phyloP scores from a whole-genome alignment of 176 grass and related monocot genomes.

The maize (Zea mays) region DNA sequence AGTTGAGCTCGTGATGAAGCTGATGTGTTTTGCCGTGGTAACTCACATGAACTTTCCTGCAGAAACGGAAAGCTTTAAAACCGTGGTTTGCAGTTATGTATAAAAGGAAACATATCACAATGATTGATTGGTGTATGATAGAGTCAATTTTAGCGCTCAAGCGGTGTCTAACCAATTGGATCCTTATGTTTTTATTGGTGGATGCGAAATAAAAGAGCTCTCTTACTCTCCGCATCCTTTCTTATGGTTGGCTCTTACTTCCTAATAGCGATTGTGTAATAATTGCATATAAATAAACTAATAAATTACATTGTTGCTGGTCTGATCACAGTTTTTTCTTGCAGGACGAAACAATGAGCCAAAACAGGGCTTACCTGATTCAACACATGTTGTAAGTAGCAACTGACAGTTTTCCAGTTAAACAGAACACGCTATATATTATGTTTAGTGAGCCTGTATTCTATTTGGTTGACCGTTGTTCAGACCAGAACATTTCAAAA shows the following conservation, averaged over 20 bases:
- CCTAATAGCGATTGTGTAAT: not conserved
- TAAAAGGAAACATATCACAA: not conserved
- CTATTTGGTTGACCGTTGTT: not conserved
- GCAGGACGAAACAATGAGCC: slow-evolving; percentile 38
- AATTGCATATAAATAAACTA: not conserved
- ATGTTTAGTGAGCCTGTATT: slow-evolving; percentile 1
- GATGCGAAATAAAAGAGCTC: slow-evolving; percentile 7
- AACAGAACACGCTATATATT: not conserved
- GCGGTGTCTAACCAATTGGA: not conserved
- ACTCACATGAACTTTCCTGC: not conserved
- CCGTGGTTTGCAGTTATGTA: not conserved
- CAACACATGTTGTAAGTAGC: slow-evolving; percentile 43
- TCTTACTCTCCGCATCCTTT: not conserved
- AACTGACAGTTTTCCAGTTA: not conserved
- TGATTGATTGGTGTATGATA: not conserved
- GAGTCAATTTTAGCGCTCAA: not conserved
- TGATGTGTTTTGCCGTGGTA: not conserved
- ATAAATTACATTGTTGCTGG: not conserved
- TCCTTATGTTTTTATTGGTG: not conserved
- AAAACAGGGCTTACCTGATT: slow-evolving; percentile 27
- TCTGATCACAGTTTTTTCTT: slow-evolving; percentile 3
- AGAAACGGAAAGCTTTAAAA: not conserved
- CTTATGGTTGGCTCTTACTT: not conserved
- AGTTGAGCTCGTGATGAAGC: not conserved
- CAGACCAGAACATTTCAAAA: slow-evolving; percentile 22